Base-by-base conservation (phyloP, 129 eudicot genomes). In the Centrapalus pauciflorus region DNA sequence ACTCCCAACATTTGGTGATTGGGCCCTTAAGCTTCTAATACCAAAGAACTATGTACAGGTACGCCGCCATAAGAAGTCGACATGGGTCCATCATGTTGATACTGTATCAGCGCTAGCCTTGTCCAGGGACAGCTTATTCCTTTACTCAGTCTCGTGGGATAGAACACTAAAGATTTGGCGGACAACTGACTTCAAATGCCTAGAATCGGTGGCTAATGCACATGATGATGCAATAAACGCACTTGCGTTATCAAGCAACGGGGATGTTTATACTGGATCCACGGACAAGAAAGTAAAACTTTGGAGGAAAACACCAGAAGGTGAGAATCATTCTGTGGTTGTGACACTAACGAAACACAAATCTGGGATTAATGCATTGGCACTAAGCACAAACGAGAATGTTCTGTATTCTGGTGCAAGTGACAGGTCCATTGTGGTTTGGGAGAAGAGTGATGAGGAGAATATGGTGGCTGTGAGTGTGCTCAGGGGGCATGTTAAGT, bases 161-260 rank as follows among this genome's bases (percentile, higher is more conserved):
- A 68, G 87, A 67, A 76, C 88, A 13, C 75, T 85, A 30, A 85
- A 85, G 72, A 74, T 85, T 76, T 85, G 92, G 88, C 67, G 81
- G 59, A 75, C 76, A 48, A 57, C 79, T n/a, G 88, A 85, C 72
- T 82, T 82, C 66, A 85, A 85, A 74, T 85, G 92, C 71, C 60
- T 85, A 71, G 85, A 85, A 79, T 82, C 92, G 0, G 59, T 85
- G 26, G 62, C 70, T n/a, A 50, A 76, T 59, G 88, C 92, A 29
- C 92, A 85, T 40, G 92, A 85, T 61, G 92, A 85, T 74, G 92
- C 92, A 23, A 85, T 85, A 69, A 85, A 85, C 60, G 77, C 85
- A 27, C 38, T 85, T 52, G 83, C 67, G 48, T 41, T 79, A 62
- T 82, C 81, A 11, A 46, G 77, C 5, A 73, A 82, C 55, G 92